A percentile compares a stretch with the other conserved stretches of the same genome.
Evolutionary conservation across 2,329 filamentous ascomycete genomes (phyloP).

Genomic region (Neofusicoccum sp.): DNA sequence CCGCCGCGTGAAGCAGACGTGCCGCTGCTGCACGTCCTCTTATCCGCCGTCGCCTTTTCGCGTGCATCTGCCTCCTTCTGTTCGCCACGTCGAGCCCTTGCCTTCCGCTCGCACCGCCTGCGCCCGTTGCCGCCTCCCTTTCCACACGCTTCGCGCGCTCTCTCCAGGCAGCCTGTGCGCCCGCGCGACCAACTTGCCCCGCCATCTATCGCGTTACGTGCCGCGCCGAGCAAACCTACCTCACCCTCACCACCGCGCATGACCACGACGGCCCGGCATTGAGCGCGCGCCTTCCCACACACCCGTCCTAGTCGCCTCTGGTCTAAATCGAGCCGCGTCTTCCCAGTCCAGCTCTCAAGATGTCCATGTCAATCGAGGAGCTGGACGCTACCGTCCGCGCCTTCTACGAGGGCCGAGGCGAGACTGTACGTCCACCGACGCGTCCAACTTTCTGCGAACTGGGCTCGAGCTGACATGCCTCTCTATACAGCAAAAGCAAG

Average conservation of each 20-base stretch:
- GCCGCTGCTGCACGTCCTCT: conserved; percentile 18
- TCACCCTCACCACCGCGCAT: conserved; percentile 16
- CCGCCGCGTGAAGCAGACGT: conserved; percentile 1
- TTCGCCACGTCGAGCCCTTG: conserved; percentile 9
- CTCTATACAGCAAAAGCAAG: conserved; percentile 82
- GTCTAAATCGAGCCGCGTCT: conserved; percentile 6
- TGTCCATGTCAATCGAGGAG: conserved; percentile 81
- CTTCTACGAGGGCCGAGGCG: conserved; percentile 96
- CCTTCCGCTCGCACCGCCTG: conserved; percentile 1
- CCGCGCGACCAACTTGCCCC: conserved; percentile 21
- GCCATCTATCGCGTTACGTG: conserved; percentile 21
- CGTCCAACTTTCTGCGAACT: background rate
- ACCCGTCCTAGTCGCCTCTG: background rate
- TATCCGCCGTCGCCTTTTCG: conserved; percentile 18
- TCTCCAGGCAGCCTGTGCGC: conserved; percentile 7
- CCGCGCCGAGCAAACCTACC: conserved; percentile 20
- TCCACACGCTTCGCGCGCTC: conserved; percentile 8
- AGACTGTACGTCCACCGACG: conserved; percentile 67
- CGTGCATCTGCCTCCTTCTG: conserved; percentile 14
- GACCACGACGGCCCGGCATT: conserved; percentile 16
- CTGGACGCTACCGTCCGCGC: conserved; percentile 94
- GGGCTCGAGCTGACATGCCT: conserved; percentile 35
- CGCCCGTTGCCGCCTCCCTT: background rate
- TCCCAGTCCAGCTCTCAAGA: conserved; percentile 38
- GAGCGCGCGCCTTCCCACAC: conserved; percentile 20